Evolutionary conservation across 225 moss, liverwort and hornwort genomes (phyloP).

Genomic region (Physcomitrium patens): DNA sequence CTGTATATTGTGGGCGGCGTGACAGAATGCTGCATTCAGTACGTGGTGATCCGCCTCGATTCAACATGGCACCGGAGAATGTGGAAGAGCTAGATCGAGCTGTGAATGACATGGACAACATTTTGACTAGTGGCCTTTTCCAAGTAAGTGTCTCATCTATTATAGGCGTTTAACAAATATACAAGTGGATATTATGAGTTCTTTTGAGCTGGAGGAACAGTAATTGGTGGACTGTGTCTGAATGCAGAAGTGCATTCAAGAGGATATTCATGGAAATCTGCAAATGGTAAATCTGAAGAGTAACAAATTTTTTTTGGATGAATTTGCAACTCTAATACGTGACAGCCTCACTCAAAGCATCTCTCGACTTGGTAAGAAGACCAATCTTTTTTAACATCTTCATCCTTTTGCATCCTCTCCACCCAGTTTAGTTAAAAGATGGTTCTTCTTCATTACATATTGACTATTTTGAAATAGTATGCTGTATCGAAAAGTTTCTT

Average conservation of each 20-base stretch:
- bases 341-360: conserved; percentile 69
- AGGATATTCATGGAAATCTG: conserved; percentile 80
- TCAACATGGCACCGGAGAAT: conserved; percentile 69
- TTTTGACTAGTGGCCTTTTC: conserved; percentile 73
- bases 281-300: conserved; percentile 78
- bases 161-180: conserved; percentile 1
- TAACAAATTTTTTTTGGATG: conserved; percentile 76
- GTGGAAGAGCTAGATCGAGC: conserved; percentile 85
- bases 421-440: conserved; percentile 22
- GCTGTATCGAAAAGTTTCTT: conserved; percentile 3
- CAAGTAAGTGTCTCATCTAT: conserved; percentile 54
- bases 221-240: conserved; percentile 27
- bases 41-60: conserved; percentile 78
- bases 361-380: conserved; percentile 80
- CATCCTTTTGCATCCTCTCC: conserved; percentile 33
- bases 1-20: conserved; percentile 8
- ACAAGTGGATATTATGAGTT: conserved; percentile 17
- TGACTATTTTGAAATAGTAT: neutral
- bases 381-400: conserved; percentile 33
- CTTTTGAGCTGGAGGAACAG: conserved; percentile 25
- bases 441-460: conserved; percentile 8
- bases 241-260: conserved; percentile 90
- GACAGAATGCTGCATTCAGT: conserved; percentile 92
- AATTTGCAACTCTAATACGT: conserved; percentile 66
- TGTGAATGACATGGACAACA: conserved; percentile 73